Conservation (phyloP, 2,329 filamentous ascomycete genomes). For the Fusarium luffae region DNA sequence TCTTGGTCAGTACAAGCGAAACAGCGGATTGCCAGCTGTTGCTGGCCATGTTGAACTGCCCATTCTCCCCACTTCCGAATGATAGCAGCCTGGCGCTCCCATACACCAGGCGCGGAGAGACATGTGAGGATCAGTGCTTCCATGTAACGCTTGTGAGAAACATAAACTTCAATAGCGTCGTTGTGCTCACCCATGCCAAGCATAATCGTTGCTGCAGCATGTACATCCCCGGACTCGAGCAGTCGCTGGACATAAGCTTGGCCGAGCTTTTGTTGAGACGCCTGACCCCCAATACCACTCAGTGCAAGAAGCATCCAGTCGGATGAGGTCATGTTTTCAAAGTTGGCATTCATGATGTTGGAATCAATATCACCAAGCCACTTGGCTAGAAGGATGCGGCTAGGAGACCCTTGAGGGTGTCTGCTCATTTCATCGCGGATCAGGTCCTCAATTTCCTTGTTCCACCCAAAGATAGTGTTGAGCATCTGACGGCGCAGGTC, state of each 20-base stretch:
- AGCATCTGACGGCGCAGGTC: constrained; percentile 92
- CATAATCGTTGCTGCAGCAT: constrained; percentile 92
- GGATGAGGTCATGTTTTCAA: constrained; percentile 88
- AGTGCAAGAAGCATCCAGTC: constrained; percentile 98
- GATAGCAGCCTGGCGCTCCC: constrained; percentile 89
- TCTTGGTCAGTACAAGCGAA: constrained; percentile 92
- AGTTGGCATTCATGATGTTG: constrained; percentile 82
- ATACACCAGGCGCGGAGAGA: constrained; percentile 83
- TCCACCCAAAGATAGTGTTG: constrained; percentile 94
- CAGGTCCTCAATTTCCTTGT: constrained; percentile 82
- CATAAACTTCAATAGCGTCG: constrained; percentile 95
- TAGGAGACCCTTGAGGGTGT: constrained; percentile 78
- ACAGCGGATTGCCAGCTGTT: constrained; percentile 90
- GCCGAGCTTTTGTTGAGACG: constrained; percentile 88
- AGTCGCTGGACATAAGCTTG: constrained; percentile 91
- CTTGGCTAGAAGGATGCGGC: constrained; percentile 84
- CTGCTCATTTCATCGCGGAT: constrained; percentile 85
- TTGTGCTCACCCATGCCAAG: constrained; percentile 92
- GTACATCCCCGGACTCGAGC: constrained; percentile 88
- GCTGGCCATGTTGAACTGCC: constrained; percentile 86
- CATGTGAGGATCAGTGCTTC: constrained; percentile 92
- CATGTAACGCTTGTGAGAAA: constrained; percentile 91
- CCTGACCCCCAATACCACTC: constrained; percentile 80
- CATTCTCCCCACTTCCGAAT: constrained; percentile 95
- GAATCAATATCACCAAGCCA: constrained; percentile 90